Conservation (phyloP, 805 yeast genomes). For the Candida ponderosae region DNA sequence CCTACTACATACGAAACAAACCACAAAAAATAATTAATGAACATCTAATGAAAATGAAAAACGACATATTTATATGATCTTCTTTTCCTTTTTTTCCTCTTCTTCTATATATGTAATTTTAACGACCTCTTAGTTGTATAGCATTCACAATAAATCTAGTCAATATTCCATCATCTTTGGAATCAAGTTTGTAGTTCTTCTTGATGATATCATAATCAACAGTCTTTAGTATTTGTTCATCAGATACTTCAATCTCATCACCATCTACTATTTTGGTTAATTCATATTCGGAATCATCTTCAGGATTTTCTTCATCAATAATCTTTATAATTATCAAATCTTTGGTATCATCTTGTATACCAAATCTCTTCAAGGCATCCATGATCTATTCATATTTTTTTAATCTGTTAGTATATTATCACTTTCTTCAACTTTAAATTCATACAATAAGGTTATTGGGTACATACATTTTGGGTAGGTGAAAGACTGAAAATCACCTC, state of each 20-base stretch:
- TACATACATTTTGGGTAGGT: slow-evolving; percentile 56
- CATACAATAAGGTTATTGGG: slow-evolving; percentile 32
- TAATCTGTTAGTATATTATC: background rate
- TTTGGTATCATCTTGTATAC: slow-evolving; percentile 44
- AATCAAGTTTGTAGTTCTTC: slow-evolving; percentile 17
- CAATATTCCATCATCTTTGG: slow-evolving; percentile 11
- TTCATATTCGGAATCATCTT: slow-evolving; percentile 9
- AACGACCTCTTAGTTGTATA: slow-evolving; percentile 40
- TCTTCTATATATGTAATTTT: background rate
- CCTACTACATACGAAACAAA: too few relatives aligned
- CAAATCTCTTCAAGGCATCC: slow-evolving; percentile 67
- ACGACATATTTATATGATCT: background rate
- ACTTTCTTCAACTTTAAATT: too few relatives aligned
- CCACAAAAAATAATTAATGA: too few relatives aligned
- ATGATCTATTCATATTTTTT: slow-evolving; percentile 31
- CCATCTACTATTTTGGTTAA: slow-evolving; percentile 24
- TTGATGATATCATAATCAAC: slow-evolving; percentile 27
- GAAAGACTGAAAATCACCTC: slow-evolving; percentile 65
- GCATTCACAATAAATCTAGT: slow-evolving; percentile 39
- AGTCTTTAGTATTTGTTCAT: slow-evolving; percentile 21
- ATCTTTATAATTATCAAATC: slow-evolving; percentile 48
- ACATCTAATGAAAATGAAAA: too few relatives aligned
- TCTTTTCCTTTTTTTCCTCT: background rate
- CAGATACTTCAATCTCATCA: slow-evolving; percentile 23
- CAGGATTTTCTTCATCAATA: slow-evolving; percentile 16